These are phyloP conservation scores for Gossypium longicalyx DNA, from an alignment of 345 rosid species.

Conservation along the genomic window DNA sequence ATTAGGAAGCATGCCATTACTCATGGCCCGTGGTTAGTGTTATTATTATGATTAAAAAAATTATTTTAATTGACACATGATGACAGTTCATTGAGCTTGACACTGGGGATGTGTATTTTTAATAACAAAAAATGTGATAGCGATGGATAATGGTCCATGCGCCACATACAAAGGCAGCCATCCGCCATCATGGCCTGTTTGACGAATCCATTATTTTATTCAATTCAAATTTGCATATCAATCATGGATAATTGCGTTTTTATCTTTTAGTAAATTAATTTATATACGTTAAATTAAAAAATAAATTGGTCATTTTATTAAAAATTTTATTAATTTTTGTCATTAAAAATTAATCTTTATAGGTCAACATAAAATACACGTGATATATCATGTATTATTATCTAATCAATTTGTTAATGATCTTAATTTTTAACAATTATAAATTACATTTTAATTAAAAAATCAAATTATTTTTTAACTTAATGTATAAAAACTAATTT, in stretches of 20 bases:
- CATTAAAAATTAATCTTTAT: no score
- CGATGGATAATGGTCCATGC: background rate
- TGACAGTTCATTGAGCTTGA: background rate
- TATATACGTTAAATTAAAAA: no score
- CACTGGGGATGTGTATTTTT: background rate
- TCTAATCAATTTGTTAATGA: no score
- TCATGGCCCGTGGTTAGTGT: background rate
- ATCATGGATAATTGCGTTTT: no score
- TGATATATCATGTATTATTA: no score
- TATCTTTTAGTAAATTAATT: no score
- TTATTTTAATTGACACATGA: background rate
- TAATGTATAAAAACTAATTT: no score
- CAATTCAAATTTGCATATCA: background rate
- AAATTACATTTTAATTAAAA: no score
- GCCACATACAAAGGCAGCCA: background rate
- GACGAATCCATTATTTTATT: background rate
- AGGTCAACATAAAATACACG: no score
- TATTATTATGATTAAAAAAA: background rate
- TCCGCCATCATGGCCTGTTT: background rate
- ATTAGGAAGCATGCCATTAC: background rate
- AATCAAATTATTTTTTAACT: no score
- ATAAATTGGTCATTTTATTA: fast-evolving
- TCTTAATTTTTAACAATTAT: no score
- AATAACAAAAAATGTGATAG: background rate
- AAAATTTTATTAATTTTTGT: no score